Conservation (phyloP, 345 rosid species). For the Citrus unshiu region DNA sequence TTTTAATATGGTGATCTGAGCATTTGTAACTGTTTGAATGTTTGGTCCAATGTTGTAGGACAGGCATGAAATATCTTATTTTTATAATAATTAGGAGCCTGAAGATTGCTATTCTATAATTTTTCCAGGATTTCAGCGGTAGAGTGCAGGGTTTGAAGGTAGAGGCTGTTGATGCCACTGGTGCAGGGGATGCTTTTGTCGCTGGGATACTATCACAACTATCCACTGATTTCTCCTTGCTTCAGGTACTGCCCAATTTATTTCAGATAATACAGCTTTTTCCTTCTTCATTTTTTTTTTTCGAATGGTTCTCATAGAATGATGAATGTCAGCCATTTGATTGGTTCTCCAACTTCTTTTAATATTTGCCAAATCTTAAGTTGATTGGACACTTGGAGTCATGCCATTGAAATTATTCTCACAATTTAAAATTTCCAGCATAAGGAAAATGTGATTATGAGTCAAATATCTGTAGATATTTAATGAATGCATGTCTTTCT, state of each 20-base stretch:
- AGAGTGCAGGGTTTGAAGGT: slow-evolving; percentile 77
- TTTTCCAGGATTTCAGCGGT: slow-evolving; percentile 69
- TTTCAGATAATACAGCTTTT: neutral
- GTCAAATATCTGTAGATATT: neutral
- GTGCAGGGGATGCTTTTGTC: slow-evolving; percentile 99
- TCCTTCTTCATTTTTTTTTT: neutral
- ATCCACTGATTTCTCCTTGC: slow-evolving; percentile 65
- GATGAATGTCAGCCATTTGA: neutral
- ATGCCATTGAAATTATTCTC: neutral
- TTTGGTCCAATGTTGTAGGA: neutral
- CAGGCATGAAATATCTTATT: neutral
- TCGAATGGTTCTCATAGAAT: neutral
- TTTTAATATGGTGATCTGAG: neutral
- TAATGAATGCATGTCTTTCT: neutral
- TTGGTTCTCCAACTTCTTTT: neutral
- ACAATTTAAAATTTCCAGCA: neutral
- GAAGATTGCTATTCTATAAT: neutral
- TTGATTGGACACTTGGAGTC: neutral
- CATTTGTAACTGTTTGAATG: neutral
- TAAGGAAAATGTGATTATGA: too few species aligned
- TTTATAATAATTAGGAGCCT: neutral
- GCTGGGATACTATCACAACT: slow-evolving; percentile 72
- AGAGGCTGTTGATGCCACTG: slow-evolving; percentile 85
- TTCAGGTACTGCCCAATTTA: slow-evolving; percentile 49
- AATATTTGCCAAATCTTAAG: neutral